Evolutionary conservation across 2,329 filamentous ascomycete species (phyloP).

Genomic region (Penicillium brevicompactum): DNA sequence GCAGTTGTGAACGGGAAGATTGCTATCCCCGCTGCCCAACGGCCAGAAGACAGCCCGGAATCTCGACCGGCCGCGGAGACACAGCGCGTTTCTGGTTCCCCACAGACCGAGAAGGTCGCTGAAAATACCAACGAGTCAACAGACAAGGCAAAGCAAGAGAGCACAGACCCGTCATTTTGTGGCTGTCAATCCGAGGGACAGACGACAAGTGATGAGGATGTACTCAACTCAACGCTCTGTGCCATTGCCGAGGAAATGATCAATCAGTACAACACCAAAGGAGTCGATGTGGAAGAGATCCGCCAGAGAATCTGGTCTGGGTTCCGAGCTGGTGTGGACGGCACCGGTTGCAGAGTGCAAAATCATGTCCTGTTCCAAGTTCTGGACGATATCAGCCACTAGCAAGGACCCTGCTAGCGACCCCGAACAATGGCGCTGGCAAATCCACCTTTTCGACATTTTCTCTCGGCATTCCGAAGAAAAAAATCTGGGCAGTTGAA

Average conservation of each 20-base stretch:
- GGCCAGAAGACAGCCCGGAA: neutral
- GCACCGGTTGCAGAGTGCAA: conserved; percentile 40
- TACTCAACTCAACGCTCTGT: conserved; percentile 40
- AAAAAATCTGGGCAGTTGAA: neutral
- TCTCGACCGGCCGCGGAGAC: neutral
- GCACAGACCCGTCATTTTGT: conserved; percentile 21
- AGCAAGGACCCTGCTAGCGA: no score
- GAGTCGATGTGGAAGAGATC: conserved; percentile 39
- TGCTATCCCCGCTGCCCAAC: conserved; percentile 37
- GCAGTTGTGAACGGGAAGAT: conserved; percentile 29
- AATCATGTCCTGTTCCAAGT: conserved; percentile 47
- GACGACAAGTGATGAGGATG: conserved; percentile 23
- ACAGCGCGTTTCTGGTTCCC: neutral
- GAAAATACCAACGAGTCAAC: neutral
- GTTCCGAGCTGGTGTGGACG: conserved; percentile 31
- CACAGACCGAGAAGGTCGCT: neutral
- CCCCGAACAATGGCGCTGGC: no score
- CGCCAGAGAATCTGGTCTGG: conserved; percentile 37
- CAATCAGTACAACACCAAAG: conserved; percentile 39
- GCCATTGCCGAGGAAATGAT: conserved; percentile 42
- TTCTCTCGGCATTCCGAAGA: neutral
- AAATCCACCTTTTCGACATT: neutral
- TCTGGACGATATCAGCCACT: conserved; percentile 39
- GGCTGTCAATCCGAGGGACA: conserved; percentile 23
- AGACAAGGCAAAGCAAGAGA: neutral